These are phyloP conservation scores for Coleophoma crateriformis DNA, from an alignment of 2,329 filamentous ascomycete species.

Conservation along the genomic window DNA sequence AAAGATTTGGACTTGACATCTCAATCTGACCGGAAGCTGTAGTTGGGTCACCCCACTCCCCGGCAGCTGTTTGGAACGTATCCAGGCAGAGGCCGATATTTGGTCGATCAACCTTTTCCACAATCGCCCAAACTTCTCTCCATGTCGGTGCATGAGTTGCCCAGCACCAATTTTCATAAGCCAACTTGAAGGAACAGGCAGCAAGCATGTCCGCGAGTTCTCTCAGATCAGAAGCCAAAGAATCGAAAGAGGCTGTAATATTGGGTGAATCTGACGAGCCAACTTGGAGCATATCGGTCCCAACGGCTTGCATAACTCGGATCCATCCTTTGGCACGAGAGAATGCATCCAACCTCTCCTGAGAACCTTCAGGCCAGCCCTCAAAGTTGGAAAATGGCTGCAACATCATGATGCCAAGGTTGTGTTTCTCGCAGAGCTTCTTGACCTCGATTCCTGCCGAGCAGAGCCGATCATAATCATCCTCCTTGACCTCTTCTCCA, in stretches of 20 bases:
- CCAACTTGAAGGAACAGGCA: constrained; percentile 51
- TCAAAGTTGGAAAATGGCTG: constrained; percentile 76
- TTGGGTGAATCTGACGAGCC: constrained; percentile 59
- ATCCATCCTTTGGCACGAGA: constrained; percentile 61
- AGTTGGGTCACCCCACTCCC: constrained; percentile 69
- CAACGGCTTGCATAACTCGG: constrained; percentile 62
- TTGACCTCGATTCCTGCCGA: constrained; percentile 48
- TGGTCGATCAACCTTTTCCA: constrained; percentile 51
- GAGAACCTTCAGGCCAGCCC: constrained; percentile 57
- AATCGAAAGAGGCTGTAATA: constrained; percentile 42
- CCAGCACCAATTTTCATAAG: constrained; percentile 84
- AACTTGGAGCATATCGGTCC: constrained; percentile 66
- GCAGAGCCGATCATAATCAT: constrained; percentile 55
- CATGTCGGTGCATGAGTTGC: constrained; percentile 63
- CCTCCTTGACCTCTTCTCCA: constrained; percentile 42
- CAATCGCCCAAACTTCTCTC: constrained; percentile 66
- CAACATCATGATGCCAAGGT: constrained; percentile 61
- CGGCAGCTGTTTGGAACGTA: constrained; percentile 69
- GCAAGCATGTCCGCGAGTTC: constrained; percentile 59
- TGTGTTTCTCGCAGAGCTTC: constrained; percentile 44
- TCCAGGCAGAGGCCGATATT: constrained; percentile 74
- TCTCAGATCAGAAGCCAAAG: constrained; percentile 55
- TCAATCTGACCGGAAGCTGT: constrained; percentile 55
- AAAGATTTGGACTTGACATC: constrained; percentile 27
- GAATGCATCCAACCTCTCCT: constrained; percentile 57